Percentiles rank a stretch among this genome's conserved stretches.
Evolutionary conservation across 768 basidiomycete genomes (phyloP).

Genomic region (Pholiota conissans): DNA sequence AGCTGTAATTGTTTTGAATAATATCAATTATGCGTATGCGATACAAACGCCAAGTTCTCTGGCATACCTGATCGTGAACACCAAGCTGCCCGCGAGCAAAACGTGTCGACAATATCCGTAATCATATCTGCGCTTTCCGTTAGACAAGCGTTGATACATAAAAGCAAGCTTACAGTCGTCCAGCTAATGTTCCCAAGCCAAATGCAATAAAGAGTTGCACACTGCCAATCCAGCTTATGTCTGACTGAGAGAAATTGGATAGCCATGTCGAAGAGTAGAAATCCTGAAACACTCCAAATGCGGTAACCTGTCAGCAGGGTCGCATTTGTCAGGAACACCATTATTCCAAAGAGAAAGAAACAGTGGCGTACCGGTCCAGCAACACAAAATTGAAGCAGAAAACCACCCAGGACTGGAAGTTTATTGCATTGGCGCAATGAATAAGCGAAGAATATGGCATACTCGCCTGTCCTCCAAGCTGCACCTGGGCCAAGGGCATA

Average conservation of each 20-base stretch:
- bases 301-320: not conserved
- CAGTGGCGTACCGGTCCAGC: slow-evolving; percentile 2
- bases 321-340: not conserved
- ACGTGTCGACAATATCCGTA: slow-evolving; percentile 38
- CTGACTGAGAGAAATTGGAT: not conserved
- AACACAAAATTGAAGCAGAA: slow-evolving; percentile 7
- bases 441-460: not conserved
- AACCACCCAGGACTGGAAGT: slow-evolving; percentile 2
- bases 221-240: slow-evolving; percentile 44
- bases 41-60: no score
- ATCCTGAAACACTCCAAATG: slow-evolving; percentile 14
- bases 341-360: not conserved
- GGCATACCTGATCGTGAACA: slow-evolving; percentile 17
- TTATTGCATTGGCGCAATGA: not conserved
- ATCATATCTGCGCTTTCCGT: slow-evolving; percentile 25
- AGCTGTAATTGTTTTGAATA: not conserved
- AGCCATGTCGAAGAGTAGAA: slow-evolving; percentile 5
- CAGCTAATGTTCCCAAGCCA: slow-evolving; percentile 33
- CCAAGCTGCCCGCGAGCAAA: slow-evolving; percentile 15
- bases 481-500: not conserved
- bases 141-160: not conserved
- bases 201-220: slow-evolving; percentile 42
- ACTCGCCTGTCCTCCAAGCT: not conserved
- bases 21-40: no score
- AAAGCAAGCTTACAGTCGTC: slow-evolving; percentile 27